phyloP scores from a whole-genome alignment of 768 basidiomycete species.

The Glaciozyma martinii region DNA sequence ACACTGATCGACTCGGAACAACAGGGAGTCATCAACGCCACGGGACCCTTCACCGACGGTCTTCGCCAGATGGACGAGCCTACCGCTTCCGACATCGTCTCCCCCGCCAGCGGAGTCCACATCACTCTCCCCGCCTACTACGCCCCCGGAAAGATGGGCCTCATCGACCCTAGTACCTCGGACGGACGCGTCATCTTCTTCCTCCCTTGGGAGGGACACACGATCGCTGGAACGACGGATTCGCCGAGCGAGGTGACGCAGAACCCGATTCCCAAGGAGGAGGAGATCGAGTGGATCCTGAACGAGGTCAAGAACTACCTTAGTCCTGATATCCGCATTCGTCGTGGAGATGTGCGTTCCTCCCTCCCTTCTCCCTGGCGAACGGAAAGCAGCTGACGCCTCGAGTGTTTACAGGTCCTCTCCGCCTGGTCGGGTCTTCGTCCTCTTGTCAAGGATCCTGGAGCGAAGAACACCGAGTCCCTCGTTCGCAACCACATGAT shows the following conservation, averaged over 20 bases:
- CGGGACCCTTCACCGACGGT: constrained; percentile 84
- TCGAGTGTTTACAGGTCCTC: constrained; percentile 53
- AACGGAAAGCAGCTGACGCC: too few species aligned
- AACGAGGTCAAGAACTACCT: constrained; percentile 87
- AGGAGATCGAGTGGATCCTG: constrained; percentile 93
- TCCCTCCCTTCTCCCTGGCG: not conserved
- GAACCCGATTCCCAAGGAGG: constrained; percentile 75
- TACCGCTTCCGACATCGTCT: constrained; percentile 64
- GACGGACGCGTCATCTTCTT: constrained; percentile 99
- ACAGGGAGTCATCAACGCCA: constrained; percentile 92
- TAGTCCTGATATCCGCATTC: constrained; percentile 81
- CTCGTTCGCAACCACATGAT: constrained; percentile 88
- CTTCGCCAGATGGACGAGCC: constrained; percentile 65
- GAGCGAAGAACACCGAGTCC: constrained; percentile 65
- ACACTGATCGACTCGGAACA: not conserved
- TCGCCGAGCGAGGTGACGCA: constrained; percentile 55
- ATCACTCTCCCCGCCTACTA: constrained; percentile 97
- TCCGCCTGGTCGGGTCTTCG: constrained; percentile 90
- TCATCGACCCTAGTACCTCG: constrained; percentile 87
- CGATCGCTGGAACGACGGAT: constrained; percentile 95
- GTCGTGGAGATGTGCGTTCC: constrained; percentile 58
- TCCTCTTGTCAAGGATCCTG: constrained; percentile 78
- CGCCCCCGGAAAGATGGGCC: constrained; percentile 82
- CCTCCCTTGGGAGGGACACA: constrained; percentile 96
- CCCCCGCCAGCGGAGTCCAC: constrained; percentile 86